These are phyloP conservation scores for Cryphonectria nitschkei DNA, from an alignment of 2,329 filamentous ascomycete genomes.

Conservation along the genomic window DNA sequence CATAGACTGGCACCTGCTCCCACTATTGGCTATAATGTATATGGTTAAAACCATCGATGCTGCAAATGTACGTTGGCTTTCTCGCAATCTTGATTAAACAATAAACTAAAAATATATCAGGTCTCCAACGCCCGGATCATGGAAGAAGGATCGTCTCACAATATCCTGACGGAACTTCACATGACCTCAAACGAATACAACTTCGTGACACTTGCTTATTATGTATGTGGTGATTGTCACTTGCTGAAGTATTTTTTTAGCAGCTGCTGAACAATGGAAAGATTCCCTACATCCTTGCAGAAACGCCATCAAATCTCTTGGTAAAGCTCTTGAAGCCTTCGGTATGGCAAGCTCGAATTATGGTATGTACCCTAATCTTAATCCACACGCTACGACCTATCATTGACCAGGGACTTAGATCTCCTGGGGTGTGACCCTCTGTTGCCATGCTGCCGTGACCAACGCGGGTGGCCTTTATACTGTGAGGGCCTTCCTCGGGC, in stretches of 20 bases:
- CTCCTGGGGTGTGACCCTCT: conserved; percentile 43
- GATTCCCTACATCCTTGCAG: conserved; percentile 23
- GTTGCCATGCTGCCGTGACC: conserved; percentile 41
- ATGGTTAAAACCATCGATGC: conserved; percentile 46
- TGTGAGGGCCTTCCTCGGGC: conserved; percentile 39
- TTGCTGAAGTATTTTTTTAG: background rate
- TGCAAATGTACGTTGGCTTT: conserved; percentile 37
- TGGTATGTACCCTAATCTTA: conserved; percentile 28
- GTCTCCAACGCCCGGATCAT: conserved; percentile 47
- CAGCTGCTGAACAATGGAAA: background rate
- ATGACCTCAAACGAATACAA: conserved; percentile 47
- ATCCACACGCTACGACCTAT: background rate
- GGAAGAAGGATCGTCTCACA: conserved; percentile 44
- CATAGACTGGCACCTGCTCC: conserved; percentile 49
- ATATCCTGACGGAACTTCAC: conserved; percentile 46
- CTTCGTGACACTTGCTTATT: conserved; percentile 44
- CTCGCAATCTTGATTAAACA: background rate
- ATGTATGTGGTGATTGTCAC: conserved; percentile 41
- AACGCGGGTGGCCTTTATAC: conserved; percentile 44
- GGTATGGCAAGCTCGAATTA: conserved; percentile 40
- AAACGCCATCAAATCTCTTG: conserved; percentile 25
- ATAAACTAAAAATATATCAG: background rate
- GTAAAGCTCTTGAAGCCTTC: conserved; percentile 22
- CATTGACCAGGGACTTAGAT: conserved; percentile 30
- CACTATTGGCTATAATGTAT: conserved; percentile 45